phyloP scores from a whole-genome alignment of 2,329 filamentous ascomycete species.

The Paramyrothecium sp. region DNA sequence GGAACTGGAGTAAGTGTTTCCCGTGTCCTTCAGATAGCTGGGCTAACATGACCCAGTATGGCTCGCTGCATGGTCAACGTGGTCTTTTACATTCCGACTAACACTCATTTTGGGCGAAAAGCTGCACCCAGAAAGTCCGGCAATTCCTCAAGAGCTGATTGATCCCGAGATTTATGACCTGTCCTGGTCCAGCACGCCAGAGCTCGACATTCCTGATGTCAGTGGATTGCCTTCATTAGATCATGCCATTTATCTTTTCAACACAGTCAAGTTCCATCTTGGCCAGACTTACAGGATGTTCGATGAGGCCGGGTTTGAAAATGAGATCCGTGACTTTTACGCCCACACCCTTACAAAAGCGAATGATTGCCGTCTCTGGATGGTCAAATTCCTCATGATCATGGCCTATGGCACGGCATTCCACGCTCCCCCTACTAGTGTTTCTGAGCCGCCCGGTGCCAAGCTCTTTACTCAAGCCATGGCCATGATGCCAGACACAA shows the following conservation, averaged over 20 bases:
- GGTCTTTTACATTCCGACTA: conserved; percentile 30
- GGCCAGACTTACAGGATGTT: conserved; percentile 33
- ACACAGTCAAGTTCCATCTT: conserved; percentile 35
- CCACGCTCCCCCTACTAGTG: conserved; percentile 18
- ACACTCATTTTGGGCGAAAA: conserved; percentile 28
- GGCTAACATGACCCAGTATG: conserved; percentile 15
- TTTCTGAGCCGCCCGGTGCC: conserved; percentile 25
- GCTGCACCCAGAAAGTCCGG: conserved; percentile 18
- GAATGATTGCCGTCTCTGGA: conserved; percentile 36
- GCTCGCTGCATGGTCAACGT: conserved; percentile 29
- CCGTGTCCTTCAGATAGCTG: background rate
- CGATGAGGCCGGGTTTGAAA: conserved; percentile 27
- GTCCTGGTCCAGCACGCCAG: too few relatives aligned
- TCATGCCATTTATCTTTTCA: conserved; percentile 28
- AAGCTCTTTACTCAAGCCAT: conserved; percentile 31
- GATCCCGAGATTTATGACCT: too few relatives aligned
- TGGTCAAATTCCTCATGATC: conserved; percentile 48
- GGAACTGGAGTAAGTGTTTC: conserved; percentile 32
- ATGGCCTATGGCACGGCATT: conserved; percentile 37
- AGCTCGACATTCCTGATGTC: conserved; percentile 25
- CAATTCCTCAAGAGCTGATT: conserved; percentile 9
- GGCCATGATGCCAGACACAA: conserved; percentile 32
- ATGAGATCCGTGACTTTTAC: conserved; percentile 22
- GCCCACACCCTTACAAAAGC: conserved; percentile 15
- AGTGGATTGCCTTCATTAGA: conserved; percentile 31